Base-by-base conservation (phyloP, 2,329 filamentous ascomycete species). In the Neocatenulostroma microsporum region DNA sequence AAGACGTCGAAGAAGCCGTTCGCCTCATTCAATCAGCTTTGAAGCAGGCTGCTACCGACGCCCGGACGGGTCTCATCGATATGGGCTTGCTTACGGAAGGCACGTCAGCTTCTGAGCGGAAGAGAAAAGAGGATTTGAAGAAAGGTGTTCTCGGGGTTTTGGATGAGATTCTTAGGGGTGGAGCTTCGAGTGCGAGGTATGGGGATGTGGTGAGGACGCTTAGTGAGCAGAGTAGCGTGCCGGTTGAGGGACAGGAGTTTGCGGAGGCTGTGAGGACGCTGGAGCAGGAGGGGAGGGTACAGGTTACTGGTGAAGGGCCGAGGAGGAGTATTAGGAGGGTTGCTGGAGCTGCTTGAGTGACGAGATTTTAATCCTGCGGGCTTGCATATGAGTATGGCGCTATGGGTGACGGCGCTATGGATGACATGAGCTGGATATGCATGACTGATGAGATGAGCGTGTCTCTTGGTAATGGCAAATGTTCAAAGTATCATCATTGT, bases 21-120 rank as follows among this genome's bases (percentile, higher is more conserved):
- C 82, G 91, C 9, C 72, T 98, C 27, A 98, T 98, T 62, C 86
- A 89, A 55, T 84, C 80, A 1, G 91, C 93, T 1, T 77, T 98
- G 56, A 96, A 96, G 71, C 93, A 94, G 47, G 85, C 89, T 0
- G 91, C 91, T n/a, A 98, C 93, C 0, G 93, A 98, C 58, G 69
- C 85, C 0, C 74, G 94, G 51, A 85, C 81, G 0, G 91, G 91
- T 37, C 73, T 94, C 39, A 96, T 98, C 55, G 91, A 98, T 58
- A 96, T 98, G 91, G 83, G 84, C 37, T 69, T 98, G 32, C 70
- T 98, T 45, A 95, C 88, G 0, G 91, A 96, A 57, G 91, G 91
- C n/a, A 93, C 85, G 2, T 87, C 82, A 50, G 80, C 86, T 1
- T 79, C 79, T n/a, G 91, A 96, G 60, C 73, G 91, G 34, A 80